A percentile compares a stretch with the other conserved stretches of the same genome.
Conservation (phyloP, 139 green algal species). For the Desmodesmus armatus region DNA sequence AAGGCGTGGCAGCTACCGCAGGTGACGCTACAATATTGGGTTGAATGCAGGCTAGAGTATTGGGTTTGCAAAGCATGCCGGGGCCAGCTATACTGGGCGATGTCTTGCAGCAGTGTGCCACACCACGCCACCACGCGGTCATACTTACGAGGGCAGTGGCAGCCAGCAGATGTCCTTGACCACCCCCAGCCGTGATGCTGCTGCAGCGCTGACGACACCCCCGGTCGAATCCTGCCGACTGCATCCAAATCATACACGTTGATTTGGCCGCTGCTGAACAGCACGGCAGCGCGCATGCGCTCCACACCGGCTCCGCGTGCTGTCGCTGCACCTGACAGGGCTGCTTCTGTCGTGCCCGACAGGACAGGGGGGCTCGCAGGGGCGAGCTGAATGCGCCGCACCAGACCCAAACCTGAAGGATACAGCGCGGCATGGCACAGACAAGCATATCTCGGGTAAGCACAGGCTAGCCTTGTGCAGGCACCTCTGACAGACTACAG, state of each 20-base stretch:
- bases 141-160: conserved; percentile 57
- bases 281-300: conserved; percentile 59
- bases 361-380: conserved; percentile 45
- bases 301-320: neutral
- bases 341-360: conserved; percentile 8
- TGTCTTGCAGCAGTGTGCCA: neutral
- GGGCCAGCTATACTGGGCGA: too few species aligned
- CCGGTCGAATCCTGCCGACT: conserved; percentile 12
- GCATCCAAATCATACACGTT: conserved; percentile 77
- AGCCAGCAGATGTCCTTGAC: conserved; percentile 73
- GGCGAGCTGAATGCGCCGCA: conserved; percentile 61
- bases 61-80: neutral
- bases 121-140: neutral
- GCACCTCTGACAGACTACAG: too few species aligned
- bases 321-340: neutral
- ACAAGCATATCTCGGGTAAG: too few species aligned
- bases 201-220: conserved; percentile 21
- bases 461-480: too few species aligned
- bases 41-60: neutral
- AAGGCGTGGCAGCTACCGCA: too few species aligned
- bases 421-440: too few species aligned
- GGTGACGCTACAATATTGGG: too few species aligned
- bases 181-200: conserved; percentile 46
- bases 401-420: conserved; percentile 52
- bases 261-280: conserved; percentile 71